Evolutionary conservation across 495 filamentous ascomycete genomes (phyloP), one percentile per base, ranked within the genome.

Genomic region (Endocarpon pusillum): DNA sequence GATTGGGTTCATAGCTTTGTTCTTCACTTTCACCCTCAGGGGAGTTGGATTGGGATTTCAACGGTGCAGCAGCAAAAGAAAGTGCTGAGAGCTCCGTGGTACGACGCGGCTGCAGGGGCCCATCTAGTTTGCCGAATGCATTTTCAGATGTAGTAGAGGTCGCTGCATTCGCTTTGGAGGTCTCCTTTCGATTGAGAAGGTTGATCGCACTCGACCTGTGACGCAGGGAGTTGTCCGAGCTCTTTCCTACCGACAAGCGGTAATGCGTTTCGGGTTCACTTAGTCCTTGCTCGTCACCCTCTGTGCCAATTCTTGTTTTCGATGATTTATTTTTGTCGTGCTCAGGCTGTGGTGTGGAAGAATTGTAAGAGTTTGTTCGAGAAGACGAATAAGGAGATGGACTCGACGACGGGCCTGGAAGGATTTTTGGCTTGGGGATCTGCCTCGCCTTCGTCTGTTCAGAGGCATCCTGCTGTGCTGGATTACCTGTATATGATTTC

Each of bases 101-200:
- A 42, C 41, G 23, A 28, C 55, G 46, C 42, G 57, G 46, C 21
- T 59, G 59, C 35, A 77, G 66, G 6, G 74, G 75, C 6, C 62
- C 72, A 52, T 91, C 81, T 11, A 94, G 71, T 47, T 76, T 76
- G n/a, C 86, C 87, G 54, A 93, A 80, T 11, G 73, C 87, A 46
- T 73, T 77, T 6, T 79, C 64, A 12, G 85, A 75, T 10, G 78
- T 84, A 15, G 76, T 94, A 25, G 76, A 67, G 0, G 78, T 94
- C 56, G 93, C 89, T 2, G 91, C 73, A 32, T 65, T 58, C 1
- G 89, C 76, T 48, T 94, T 99, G 7, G 67, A 56, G 12, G 69
- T 71, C 21, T 89, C 84, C 42, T 72, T 80, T 25, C 80, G 66
- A 40, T 77, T 79, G 38, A 96, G 59, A 12, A 96, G 62, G 46